These are phyloP conservation scores for Pythium rishiriense DNA, from an alignment of 352 stramenopile genomes.

Conservation along the genomic window DNA sequence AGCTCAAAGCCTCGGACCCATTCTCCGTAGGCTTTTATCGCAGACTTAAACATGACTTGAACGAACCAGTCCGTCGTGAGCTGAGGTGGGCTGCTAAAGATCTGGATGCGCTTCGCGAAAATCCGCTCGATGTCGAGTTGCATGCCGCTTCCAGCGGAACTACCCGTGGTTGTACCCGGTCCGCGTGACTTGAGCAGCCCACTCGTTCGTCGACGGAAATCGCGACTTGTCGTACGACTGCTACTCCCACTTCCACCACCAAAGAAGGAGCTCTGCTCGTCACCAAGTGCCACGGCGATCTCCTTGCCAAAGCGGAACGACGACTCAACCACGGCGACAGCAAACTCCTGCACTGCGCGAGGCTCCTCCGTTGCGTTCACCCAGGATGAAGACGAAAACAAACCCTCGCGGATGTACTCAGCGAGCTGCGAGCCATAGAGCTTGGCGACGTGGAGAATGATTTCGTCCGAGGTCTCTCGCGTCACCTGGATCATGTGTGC, in stretches of 20 bases:
- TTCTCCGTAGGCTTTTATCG: constrained; percentile 76
- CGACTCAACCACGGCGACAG: constrained; percentile 54
- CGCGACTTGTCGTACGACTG: constrained; percentile 50
- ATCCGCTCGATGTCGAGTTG: constrained; percentile 81
- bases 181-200: constrained; percentile 53
- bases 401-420: constrained; percentile 41
- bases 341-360: constrained; percentile 67
- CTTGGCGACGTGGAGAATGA: constrained; percentile 65
- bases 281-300: constrained; percentile 56
- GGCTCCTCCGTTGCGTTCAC: constrained; percentile 62
- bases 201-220: constrained; percentile 64
- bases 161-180: constrained; percentile 10
- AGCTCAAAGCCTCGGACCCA: constrained; percentile 62
- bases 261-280: constrained; percentile 59
- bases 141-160: constrained; percentile 43
- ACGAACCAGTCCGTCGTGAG: constrained; percentile 66
- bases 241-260: constrained; percentile 27
- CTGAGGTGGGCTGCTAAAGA: constrained; percentile 52
- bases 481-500: constrained; percentile 79
- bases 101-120: constrained; percentile 74
- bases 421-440: constrained; percentile 63
- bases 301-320: constrained; percentile 62
- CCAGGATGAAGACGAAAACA: constrained; percentile 44
- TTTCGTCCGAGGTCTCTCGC: constrained; percentile 50
- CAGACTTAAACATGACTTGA: constrained; percentile 72